Evolutionary conservation across 768 basidiomycete species (phyloP).

Genomic region (Pluteus cervinus): DNA sequence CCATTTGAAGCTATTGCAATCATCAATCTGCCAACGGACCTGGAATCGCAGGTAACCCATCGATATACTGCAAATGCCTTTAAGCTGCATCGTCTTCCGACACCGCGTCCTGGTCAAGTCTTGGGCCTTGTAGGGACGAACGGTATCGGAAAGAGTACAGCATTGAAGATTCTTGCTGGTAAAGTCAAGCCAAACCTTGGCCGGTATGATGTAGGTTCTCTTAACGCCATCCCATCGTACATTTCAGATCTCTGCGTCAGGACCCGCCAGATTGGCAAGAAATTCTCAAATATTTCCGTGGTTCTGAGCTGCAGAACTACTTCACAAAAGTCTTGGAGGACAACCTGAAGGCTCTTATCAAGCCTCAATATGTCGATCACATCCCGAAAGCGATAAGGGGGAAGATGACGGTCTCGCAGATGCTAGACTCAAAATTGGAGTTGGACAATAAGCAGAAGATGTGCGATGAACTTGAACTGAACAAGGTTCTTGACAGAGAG

Average conservation of each 20-base stretch:
- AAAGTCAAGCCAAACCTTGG: conserved; percentile 98
- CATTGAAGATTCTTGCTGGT: conserved; percentile 92
- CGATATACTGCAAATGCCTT: conserved; percentile 98
- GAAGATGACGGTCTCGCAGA: conserved; percentile 74
- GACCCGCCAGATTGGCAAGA: conserved; percentile 99
- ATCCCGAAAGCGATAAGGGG: conserved; percentile 96
- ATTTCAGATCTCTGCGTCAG: conserved; percentile 28
- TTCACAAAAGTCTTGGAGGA: conserved; percentile 99
- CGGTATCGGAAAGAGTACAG: conserved; percentile 99
- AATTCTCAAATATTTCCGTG: conserved; percentile 96
- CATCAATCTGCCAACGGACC: conserved; percentile 97
- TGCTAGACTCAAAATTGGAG: conserved; percentile 91
- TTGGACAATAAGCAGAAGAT: conserved; percentile 83
- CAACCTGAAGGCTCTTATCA: conserved; percentile 96
- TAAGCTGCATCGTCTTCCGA: conserved; percentile 97
- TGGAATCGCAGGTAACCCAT: conserved; percentile 94
- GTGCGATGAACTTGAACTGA: conserved; percentile 82
- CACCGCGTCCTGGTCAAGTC: conserved; percentile 95
- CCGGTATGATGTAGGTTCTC: conserved; percentile 75
- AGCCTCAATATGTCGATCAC: conserved; percentile 99
- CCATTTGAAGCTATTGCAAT: conserved; percentile 99
- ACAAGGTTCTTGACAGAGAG: conserved; percentile 80
- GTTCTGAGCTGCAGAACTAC: conserved; percentile 98
- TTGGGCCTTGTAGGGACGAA: conserved; percentile 98
- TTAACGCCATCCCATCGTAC: conserved; percentile 1